These are phyloP conservation scores for Plasmodium malariae DNA, from an alignment of 169 alveolate genomes.

Conservation along the genomic window DNA sequence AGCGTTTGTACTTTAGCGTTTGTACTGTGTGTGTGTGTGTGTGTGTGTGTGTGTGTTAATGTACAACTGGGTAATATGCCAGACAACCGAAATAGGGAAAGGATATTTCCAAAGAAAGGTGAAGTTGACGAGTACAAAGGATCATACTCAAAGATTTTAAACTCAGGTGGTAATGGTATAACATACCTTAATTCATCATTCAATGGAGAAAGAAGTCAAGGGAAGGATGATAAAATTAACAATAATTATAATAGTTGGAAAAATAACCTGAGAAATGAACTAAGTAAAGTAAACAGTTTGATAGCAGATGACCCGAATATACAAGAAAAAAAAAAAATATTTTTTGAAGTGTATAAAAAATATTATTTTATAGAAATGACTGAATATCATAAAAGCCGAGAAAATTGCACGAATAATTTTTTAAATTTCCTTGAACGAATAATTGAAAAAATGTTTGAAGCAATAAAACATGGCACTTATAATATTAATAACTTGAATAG, in stretches of 20 bases:
- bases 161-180: background rate
- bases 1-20: background rate
- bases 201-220: background rate
- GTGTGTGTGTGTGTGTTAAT: background rate
- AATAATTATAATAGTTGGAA: background rate
- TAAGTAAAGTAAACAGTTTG: background rate
- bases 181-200: background rate
- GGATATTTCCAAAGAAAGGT: constrained; percentile 10
- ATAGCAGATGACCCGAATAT: background rate
- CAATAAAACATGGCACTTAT: constrained; percentile 43
- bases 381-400: constrained; percentile 70
- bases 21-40: background rate
- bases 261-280: background rate
- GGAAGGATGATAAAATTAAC: background rate
- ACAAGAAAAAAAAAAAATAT: constrained; percentile 45
- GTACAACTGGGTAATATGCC: constrained; percentile 1
- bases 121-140: constrained; percentile 19
- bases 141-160: background rate
- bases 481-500: constrained; percentile 47
- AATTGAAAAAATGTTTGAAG: constrained; percentile 49
- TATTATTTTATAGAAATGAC: constrained; percentile 78
- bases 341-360: constrained; percentile 71
- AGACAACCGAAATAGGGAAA: background rate
- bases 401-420: constrained; percentile 59
- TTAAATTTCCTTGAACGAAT: constrained; percentile 63